Percentiles rank a stretch among this genome's conserved stretches.
These are phyloP conservation scores for Oidiodendron maius DNA, from an alignment of 495 filamentous ascomycete species.

Conservation along the genomic window DNA sequence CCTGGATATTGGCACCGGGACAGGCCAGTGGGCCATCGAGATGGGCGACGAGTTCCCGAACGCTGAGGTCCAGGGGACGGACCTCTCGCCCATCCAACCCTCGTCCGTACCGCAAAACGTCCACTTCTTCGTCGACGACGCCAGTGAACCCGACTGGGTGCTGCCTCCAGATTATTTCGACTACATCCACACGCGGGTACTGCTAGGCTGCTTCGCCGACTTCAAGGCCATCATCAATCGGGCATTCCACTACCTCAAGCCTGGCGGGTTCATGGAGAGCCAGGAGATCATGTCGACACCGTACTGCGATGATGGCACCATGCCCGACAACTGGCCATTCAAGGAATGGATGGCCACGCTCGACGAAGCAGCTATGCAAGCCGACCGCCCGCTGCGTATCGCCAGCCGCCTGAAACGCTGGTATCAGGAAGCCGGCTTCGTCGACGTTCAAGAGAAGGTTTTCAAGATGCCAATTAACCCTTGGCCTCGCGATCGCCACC, in stretches of 20 bases:
- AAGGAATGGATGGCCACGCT: slow-evolving; percentile 48
- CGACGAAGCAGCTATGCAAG: slow-evolving; percentile 36
- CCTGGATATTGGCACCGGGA: slow-evolving; percentile 69
- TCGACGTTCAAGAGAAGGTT: slow-evolving; percentile 50
- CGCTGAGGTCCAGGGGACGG: slow-evolving; percentile 19
- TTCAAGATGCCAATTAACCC: slow-evolving; percentile 53
- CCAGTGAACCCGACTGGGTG: slow-evolving; percentile 30
- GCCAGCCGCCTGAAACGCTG: slow-evolving; percentile 46
- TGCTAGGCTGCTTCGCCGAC: slow-evolving; percentile 40
- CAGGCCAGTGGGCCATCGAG: slow-evolving; percentile 57
- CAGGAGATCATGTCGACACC: slow-evolving; percentile 55
- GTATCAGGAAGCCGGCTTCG: slow-evolving; percentile 57
- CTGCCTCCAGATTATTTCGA: slow-evolving; percentile 26
- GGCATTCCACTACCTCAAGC: slow-evolving; percentile 45
- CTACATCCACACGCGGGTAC: slow-evolving; percentile 43
- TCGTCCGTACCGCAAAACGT: slow-evolving; percentile 23
- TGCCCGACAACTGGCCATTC: slow-evolving; percentile 35
- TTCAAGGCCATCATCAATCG: slow-evolving; percentile 32
- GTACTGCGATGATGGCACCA: slow-evolving; percentile 55
- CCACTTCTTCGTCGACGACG: slow-evolving; percentile 27
- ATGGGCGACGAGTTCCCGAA: slow-evolving; percentile 37
- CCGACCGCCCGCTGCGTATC: slow-evolving; percentile 45
- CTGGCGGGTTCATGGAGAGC: slow-evolving; percentile 61
- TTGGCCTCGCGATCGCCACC: slow-evolving; percentile 39
- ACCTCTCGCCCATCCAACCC: slow-evolving; percentile 27